These are phyloP conservation scores for Monilinia laxa DNA, from an alignment of 2,329 filamentous ascomycete genomes.

Conservation along the genomic window DNA sequence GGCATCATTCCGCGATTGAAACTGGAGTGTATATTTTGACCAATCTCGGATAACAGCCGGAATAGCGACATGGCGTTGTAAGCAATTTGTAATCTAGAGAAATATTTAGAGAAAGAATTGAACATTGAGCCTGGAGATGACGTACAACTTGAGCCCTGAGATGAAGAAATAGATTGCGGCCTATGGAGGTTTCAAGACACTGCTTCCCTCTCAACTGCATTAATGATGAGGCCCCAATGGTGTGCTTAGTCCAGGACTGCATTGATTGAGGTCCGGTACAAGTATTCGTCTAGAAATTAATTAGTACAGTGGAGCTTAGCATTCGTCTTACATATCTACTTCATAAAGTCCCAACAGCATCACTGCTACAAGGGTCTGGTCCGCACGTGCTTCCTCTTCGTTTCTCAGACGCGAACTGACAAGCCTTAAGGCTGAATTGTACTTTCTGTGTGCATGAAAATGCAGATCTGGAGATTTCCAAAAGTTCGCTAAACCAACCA, in stretches of 20 bases:
- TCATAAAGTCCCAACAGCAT: conserved; percentile 36
- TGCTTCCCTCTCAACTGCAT: conserved; percentile 49
- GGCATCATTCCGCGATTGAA: conserved; percentile 27
- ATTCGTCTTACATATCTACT: conserved; percentile 43
- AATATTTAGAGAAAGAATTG: conserved; percentile 36
- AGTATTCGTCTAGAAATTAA: conserved; percentile 31
- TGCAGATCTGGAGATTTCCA: conserved; percentile 31
- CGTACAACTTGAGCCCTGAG: conserved; percentile 42
- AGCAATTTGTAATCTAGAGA: conserved; percentile 50
- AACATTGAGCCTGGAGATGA: neutral
- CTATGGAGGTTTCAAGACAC: conserved; percentile 50
- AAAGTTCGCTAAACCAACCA: conserved; percentile 33
- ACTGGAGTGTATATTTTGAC: conserved; percentile 36
- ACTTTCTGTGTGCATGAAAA: conserved; percentile 27
- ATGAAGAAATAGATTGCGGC: conserved; percentile 55
- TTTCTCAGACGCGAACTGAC: conserved; percentile 29
- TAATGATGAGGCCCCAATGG: conserved; percentile 52
- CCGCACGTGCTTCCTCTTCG: conserved; percentile 30
- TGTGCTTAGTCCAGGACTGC: conserved; percentile 53
- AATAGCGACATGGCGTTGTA: conserved; percentile 51
- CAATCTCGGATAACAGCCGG: conserved; percentile 50
- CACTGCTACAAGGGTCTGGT: conserved; percentile 36
- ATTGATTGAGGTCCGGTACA: conserved; percentile 44
- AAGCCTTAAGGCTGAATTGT: conserved; percentile 30
- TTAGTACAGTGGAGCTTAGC: conserved; percentile 44